These are phyloP conservation scores for Phytophthora multivora DNA, from an alignment of 352 stramenopile species.

Conservation along the genomic window DNA sequence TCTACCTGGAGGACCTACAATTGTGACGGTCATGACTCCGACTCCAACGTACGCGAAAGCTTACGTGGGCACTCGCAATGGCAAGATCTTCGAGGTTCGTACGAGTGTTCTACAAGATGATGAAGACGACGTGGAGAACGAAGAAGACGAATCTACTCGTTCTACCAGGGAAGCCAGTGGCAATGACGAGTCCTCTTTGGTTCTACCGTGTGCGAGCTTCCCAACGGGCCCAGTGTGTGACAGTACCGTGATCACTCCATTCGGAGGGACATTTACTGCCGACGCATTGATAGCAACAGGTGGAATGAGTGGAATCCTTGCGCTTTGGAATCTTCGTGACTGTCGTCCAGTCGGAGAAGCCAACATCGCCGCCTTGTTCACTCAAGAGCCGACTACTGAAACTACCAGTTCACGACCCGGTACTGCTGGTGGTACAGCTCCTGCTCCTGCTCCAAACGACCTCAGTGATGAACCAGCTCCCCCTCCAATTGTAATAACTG, in stretches of 20 bases:
- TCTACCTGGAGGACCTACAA: slow-evolving; percentile 27
- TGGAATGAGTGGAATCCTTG: slow-evolving; percentile 48
- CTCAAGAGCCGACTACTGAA: slow-evolving; percentile 17
- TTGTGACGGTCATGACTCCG: slow-evolving; percentile 46
- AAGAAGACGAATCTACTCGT: slow-evolving; percentile 45
- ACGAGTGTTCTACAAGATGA: slow-evolving; percentile 58
- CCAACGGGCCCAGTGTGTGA: slow-evolving; percentile 54
- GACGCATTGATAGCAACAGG: slow-evolving; percentile 62
- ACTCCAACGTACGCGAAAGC: slow-evolving; percentile 63
- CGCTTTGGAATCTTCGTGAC: slow-evolving; percentile 57
- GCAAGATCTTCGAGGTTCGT: slow-evolving; percentile 70
- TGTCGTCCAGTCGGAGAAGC: slow-evolving; percentile 47
- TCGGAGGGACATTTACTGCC: slow-evolving; percentile 44
- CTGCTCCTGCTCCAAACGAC: neutral
- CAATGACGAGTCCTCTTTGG: slow-evolving; percentile 30
- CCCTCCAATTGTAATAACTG: slow-evolving; percentile 45
- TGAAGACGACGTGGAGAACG: slow-evolving; percentile 63
- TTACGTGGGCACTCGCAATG: slow-evolving; percentile 59
- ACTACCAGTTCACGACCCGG: slow-evolving; percentile 17
- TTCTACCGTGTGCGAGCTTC: slow-evolving; percentile 54
- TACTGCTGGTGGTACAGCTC: slow-evolving; percentile 5
- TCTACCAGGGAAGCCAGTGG: neutral
- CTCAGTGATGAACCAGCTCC: neutral
- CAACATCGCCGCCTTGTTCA: slow-evolving; percentile 49
- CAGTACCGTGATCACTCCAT: slow-evolving; percentile 57